Evolutionary conservation across 768 basidiomycete species (phyloP).

Genomic region (Chalciporus sphaerocephalus): DNA sequence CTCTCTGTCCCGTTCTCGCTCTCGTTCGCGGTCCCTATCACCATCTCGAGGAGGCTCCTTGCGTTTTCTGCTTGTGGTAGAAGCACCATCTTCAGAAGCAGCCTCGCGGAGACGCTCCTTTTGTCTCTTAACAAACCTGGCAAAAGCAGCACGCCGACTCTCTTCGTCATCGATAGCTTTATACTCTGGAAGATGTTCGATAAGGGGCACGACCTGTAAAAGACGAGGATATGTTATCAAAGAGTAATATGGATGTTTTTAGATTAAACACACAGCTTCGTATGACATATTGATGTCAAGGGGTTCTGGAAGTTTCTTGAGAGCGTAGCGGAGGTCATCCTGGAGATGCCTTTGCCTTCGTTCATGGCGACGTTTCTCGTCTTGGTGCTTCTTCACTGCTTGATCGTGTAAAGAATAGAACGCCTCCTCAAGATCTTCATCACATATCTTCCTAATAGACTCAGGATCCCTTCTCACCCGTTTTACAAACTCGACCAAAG

Average conservation of each 20-base stretch:
- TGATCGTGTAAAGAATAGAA: conserved; percentile 63
- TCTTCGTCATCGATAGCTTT: conserved; percentile 89
- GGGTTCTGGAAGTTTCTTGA: conserved; percentile 83
- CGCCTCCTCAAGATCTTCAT: conserved; percentile 53
- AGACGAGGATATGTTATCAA: background rate
- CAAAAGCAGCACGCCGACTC: conserved; percentile 71
- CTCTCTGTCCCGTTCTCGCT: conserved; percentile 34
- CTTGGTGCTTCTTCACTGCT: conserved; percentile 70
- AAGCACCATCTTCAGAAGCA: conserved; percentile 79
- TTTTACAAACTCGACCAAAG: conserved; percentile 57
- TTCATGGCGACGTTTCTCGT: conserved; percentile 84
- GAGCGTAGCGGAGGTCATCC: conserved; percentile 93
- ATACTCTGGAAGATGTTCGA: conserved; percentile 82
- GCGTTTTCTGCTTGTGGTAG: conserved; percentile 73
- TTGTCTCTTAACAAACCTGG: conserved; percentile 85
- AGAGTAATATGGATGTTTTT: background rate
- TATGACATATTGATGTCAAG: conserved; percentile 72
- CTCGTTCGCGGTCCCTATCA: conserved; percentile 47
- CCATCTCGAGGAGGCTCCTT: conserved; percentile 62
- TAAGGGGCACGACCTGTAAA: conserved; percentile 62
- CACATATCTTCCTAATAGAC: conserved; percentile 42
- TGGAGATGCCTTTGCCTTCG: conserved; percentile 81
- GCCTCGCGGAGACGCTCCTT: conserved; percentile 81
- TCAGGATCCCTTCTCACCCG: conserved; percentile 56
- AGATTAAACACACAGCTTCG: conserved; percentile 62